Percentiles rank a stretch among this genome's conserved stretches.
phyloP scores from a whole-genome alignment of 257 asterid genomes.

The Parsonsia alboflavescens region DNA sequence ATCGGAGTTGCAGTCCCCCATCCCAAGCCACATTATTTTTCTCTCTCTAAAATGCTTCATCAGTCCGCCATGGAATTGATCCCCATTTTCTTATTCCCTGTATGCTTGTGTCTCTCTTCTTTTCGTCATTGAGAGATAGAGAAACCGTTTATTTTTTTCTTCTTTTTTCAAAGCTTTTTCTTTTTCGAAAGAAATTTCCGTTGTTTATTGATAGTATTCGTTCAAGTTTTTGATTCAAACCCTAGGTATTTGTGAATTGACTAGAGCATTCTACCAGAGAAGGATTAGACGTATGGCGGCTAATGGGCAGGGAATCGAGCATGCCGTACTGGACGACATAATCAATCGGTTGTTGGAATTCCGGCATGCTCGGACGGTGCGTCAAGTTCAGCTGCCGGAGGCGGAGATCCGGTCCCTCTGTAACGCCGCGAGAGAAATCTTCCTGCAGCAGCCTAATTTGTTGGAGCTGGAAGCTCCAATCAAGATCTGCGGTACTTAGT shows the following conservation, averaged over 20 bases:
- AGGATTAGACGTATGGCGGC: conserved; percentile 40
- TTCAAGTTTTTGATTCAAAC: conserved; percentile 2
- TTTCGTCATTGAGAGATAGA: conserved; percentile 11
- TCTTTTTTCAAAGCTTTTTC: background rate
- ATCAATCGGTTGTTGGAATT: conserved; percentile 75
- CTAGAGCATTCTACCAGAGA: background rate
- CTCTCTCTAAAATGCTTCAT: conserved; percentile 8
- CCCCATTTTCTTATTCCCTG: background rate
- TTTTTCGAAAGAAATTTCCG: too few species aligned
- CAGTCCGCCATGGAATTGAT: background rate
- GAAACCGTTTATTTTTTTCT: background rate
- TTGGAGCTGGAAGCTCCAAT: conserved; percentile 97
- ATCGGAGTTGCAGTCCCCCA: conserved; percentile 35
- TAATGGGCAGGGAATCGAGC: conserved; percentile 67
- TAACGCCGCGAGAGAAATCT: conserved; percentile 67
- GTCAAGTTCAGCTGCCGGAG: conserved; percentile 90
- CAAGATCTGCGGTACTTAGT: conserved; percentile 80
- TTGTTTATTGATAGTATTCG: background rate
- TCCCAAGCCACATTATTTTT: background rate
- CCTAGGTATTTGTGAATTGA: conserved; percentile 14
- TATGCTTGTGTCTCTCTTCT: conserved; percentile 14
- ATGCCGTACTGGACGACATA: conserved; percentile 74
- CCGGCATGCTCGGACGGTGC: conserved; percentile 67
- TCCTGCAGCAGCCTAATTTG: conserved; percentile 86
- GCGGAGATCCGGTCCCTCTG: conserved; percentile 89